A percentile compares a stretch with the other conserved stretches of the same genome.
These are phyloP conservation scores for Aspergillus funiculosus DNA, from an alignment of 495 filamentous ascomycete species.

Conservation along the genomic window DNA sequence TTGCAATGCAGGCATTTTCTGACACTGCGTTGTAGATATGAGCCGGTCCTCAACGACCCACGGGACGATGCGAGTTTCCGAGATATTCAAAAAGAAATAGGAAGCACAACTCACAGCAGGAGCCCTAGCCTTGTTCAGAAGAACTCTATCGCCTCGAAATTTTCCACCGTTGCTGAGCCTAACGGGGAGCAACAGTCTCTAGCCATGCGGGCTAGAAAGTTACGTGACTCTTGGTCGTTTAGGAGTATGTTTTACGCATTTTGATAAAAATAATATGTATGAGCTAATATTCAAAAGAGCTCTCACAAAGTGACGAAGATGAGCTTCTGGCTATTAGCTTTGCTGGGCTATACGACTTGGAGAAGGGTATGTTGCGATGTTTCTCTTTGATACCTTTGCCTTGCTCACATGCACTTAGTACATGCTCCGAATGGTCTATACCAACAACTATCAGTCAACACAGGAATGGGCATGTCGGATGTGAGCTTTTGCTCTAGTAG, in stretches of 20 bases:
- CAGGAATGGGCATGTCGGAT: slow-evolving; percentile 9
- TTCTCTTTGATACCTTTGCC: not conserved
- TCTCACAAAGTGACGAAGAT: slow-evolving; percentile 28
- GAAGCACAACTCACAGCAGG: slow-evolving; percentile 13
- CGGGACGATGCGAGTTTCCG: slow-evolving; percentile 19
- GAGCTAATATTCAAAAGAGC: slow-evolving; percentile 16
- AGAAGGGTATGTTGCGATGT: slow-evolving; percentile 18
- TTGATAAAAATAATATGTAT: not conserved
- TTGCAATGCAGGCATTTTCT: not conserved
- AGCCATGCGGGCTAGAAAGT: slow-evolving; percentile 17
- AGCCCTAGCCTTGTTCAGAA: slow-evolving; percentile 22
- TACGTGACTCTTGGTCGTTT: slow-evolving; percentile 27
- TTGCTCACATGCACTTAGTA: slow-evolving; percentile 15
- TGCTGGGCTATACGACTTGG: slow-evolving; percentile 28
- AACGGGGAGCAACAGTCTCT: slow-evolving; percentile 16
- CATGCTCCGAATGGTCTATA: slow-evolving; percentile 28
- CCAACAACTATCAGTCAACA: slow-evolving; percentile 14
- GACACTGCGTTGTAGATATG: slow-evolving; percentile 16
- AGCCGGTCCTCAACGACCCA: slow-evolving; percentile 22
- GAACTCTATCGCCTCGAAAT: slow-evolving; percentile 14
- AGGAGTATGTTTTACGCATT: slow-evolving; percentile 20
- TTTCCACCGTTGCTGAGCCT: not conserved
- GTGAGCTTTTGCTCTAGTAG: slow-evolving; percentile 17
- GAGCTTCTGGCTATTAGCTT: slow-evolving; percentile 31
- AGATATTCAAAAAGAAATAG: slow-evolving; percentile 16